phyloP scores from a whole-genome alignment of 208 protist genomes.

The Borovskyia barvae region DNA sequence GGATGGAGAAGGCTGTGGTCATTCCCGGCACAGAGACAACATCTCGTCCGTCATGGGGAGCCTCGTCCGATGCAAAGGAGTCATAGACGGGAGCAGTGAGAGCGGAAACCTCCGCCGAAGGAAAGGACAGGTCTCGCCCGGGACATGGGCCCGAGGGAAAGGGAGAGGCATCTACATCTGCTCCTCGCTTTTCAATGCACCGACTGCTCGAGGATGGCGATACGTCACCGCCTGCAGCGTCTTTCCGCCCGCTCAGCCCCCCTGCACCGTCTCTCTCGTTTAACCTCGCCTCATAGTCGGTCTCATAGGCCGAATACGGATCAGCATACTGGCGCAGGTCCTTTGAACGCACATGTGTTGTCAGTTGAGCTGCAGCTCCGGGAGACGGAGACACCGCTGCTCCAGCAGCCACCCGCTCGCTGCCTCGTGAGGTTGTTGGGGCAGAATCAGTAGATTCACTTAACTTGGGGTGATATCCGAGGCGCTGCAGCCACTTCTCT shows the following conservation, averaged over 20 bases:
- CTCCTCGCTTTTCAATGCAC: no score
- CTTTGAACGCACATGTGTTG: slow-evolving; percentile 2
- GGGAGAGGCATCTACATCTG: no score
- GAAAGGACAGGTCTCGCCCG: not conserved
- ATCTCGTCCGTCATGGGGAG: no score
- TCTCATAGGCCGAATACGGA: slow-evolving; percentile 21
- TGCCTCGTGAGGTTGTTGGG: no score
- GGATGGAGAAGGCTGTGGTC: no score
- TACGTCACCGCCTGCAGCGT: no score
- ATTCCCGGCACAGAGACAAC: no score
- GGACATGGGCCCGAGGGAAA: no score
- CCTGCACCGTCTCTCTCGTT: not conserved
- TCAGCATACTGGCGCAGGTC: slow-evolving; percentile 15
- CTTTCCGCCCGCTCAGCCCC: not conserved
- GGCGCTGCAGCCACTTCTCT: slow-evolving; percentile 4
- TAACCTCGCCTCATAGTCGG: not conserved
- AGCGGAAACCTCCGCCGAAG: slow-evolving; percentile 25
- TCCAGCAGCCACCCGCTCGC: not conserved
- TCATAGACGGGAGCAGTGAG: slow-evolving; percentile 9
- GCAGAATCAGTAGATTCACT: no score
- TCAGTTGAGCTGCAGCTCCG: not conserved
- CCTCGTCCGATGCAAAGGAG: not conserved
- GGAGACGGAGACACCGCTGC: not conserved
- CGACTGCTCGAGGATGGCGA: no score
- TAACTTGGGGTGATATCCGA: no score